Conservation (phyloP, 768 basidiomycete species). For the Russula earlei region DNA sequence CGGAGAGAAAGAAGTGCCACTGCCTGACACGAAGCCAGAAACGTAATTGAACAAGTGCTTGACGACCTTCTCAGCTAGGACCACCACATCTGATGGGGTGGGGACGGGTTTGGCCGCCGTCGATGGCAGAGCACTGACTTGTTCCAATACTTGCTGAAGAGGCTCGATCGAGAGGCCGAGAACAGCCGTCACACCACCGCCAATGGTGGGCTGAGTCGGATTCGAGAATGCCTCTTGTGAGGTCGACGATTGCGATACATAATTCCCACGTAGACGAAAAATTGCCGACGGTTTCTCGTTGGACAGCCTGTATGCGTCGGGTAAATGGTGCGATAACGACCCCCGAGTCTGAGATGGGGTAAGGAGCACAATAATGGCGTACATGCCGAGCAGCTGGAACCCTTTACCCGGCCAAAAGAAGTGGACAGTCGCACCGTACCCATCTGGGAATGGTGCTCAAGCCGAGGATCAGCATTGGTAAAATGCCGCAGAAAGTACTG, state of each 20-base stretch:
- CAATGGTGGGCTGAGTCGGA: constrained; percentile 22
- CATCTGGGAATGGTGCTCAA: constrained; percentile 70
- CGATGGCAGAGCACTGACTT: constrained; percentile 42
- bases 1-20: constrained; percentile 34
- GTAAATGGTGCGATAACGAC: background rate
- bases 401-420: constrained; percentile 83
- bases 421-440: constrained; percentile 77
- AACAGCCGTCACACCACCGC: constrained; percentile 46
- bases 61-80: constrained; percentile 59
- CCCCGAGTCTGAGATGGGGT: no score
- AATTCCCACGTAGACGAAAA: constrained; percentile 68
- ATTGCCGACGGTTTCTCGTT: constrained; percentile 88
- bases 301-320: constrained; percentile 52
- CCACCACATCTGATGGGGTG: constrained; percentile 35
- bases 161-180: constrained; percentile 80
- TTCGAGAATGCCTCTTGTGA: constrained; percentile 27
- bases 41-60: constrained; percentile 72
- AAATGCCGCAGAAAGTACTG: background rate
- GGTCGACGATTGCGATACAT: constrained; percentile 30
- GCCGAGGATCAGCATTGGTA: background rate
- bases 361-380: constrained; percentile 24
- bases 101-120: constrained; percentile 23
- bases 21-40: constrained; percentile 43
- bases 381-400: constrained; percentile 82
- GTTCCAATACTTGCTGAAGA: constrained; percentile 46